phyloP scores from a whole-genome alignment of 106 monocot species.

The Narthecium ossifragum region DNA sequence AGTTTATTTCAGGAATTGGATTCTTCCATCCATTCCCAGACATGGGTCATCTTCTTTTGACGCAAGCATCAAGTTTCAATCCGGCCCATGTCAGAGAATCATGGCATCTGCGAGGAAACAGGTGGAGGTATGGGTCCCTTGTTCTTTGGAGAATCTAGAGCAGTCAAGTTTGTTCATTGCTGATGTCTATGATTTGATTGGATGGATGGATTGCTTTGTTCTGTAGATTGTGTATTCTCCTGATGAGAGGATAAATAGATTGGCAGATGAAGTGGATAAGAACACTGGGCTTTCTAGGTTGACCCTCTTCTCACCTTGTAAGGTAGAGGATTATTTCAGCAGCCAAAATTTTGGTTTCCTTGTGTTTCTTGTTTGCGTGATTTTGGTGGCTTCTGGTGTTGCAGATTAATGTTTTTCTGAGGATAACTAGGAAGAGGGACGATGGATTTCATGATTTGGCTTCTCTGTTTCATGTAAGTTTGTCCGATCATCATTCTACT shows the following conservation, averaged over 20 bases:
- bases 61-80: conserved; percentile 10
- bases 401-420: conserved; percentile 93
- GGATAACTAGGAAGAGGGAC: conserved; percentile 87
- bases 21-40: conserved; percentile 5
- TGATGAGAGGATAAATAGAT: conserved; percentile 61
- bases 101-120: conserved; percentile 42
- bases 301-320: conserved; percentile 92
- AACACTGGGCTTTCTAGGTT: conserved; percentile 61
- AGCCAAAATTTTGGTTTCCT: background rate
- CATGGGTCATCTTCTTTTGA: conserved; percentile 16
- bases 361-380: background rate
- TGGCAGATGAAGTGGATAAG: conserved; percentile 81
- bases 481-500: too few species aligned
- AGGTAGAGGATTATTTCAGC: conserved; percentile 40
- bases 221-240: conserved; percentile 67
- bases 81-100: conserved; percentile 19
- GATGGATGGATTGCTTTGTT: background rate
- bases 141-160: too few species aligned
- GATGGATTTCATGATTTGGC: conserved; percentile 98
- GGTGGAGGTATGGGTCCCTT: conserved; percentile 45
- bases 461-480: conserved; percentile 95
- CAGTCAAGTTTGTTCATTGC: too few species aligned
- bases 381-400: background rate
- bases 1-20: background rate
- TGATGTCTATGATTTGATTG: background rate